Evolutionary conservation across 495 filamentous ascomycete species (phyloP).

Genomic region (Chlorociboria aeruginascens): DNA sequence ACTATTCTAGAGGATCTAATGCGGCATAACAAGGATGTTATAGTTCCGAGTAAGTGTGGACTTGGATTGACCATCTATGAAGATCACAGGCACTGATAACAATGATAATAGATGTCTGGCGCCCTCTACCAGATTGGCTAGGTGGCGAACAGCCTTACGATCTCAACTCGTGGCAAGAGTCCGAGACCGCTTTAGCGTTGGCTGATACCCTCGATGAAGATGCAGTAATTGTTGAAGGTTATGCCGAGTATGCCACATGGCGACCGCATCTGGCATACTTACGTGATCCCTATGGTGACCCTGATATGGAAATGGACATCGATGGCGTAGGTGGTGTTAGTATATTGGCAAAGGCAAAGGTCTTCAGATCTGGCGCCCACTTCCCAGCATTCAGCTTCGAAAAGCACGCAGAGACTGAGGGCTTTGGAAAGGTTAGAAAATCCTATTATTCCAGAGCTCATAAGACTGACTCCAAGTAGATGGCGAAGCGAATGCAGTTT

Average conservation of each 20-base stretch:
- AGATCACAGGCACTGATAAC: conserved; percentile 4
- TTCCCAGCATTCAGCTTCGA: conserved; percentile 99
- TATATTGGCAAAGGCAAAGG: conserved; percentile 90
- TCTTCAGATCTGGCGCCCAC: conserved; percentile 90
- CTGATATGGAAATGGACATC: conserved; percentile 99
- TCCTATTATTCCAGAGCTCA: background rate
- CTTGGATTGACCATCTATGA: background rate
- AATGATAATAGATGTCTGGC: conserved; percentile 73
- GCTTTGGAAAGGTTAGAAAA: conserved; percentile 78
- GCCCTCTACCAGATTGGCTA: conserved; percentile 96
- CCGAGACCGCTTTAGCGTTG: conserved; percentile 86
- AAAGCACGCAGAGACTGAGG: conserved; percentile 97
- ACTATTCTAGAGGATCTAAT: conserved; percentile 97
- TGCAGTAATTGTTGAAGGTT: conserved; percentile 97
- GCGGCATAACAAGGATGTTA: conserved; percentile 98
- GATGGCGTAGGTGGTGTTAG: conserved; percentile 96
- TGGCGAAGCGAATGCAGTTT: conserved; percentile 91
- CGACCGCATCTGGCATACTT: conserved; percentile 94
- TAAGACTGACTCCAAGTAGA: conserved; percentile 38
- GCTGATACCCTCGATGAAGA: conserved; percentile 96
- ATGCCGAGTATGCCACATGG: conserved; percentile 99
- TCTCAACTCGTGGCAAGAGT: conserved; percentile 98
- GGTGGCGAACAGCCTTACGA: conserved; percentile 98
- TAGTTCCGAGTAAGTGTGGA: conserved; percentile 79
- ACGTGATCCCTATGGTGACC: conserved; percentile 92